Percentiles rank a stretch among this genome's conserved stretches.
phyloP scores from a whole-genome alignment of 1,284 basidiomycete species.

The Cryptococcus wingfieldii region DNA sequence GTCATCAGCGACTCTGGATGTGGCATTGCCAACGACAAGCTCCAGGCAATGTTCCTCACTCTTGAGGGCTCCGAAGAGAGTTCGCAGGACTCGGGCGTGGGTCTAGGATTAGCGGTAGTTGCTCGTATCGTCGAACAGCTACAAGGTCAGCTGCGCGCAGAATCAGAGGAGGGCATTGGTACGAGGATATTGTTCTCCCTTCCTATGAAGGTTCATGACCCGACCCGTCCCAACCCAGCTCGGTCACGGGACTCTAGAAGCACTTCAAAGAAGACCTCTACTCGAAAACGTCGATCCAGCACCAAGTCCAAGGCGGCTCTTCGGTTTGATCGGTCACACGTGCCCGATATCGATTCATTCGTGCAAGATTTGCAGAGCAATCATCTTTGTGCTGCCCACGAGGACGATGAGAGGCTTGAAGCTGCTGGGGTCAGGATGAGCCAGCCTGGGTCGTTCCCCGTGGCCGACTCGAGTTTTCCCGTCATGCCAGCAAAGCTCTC shows the following conservation, averaged over 20 bases:
- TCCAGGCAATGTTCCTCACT: slow-evolving; percentile 78
- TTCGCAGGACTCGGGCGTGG: slow-evolving; percentile 46
- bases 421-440: slow-evolving; percentile 39
- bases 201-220: slow-evolving; percentile 26
- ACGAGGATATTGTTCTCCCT: slow-evolving; percentile 58
- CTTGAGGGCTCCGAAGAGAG: slow-evolving; percentile 75
- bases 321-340: slow-evolving; percentile 13
- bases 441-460: slow-evolving; percentile 40
- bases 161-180: slow-evolving; percentile 66
- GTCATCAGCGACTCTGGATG: slow-evolving; percentile 71
- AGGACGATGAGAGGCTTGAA: slow-evolving; percentile 44
- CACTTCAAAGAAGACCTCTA: background rate
- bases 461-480: slow-evolving; percentile 47
- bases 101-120: slow-evolving; percentile 73
- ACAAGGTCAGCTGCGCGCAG: slow-evolving; percentile 72
- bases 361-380: slow-evolving; percentile 58
- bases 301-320: slow-evolving; percentile 15
- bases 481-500: slow-evolving; percentile 45
- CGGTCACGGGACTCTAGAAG: background rate
- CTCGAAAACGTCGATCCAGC: slow-evolving; percentile 9
- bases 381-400: slow-evolving; percentile 37
- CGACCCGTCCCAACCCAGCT: background rate
- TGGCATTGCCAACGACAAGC: slow-evolving; percentile 67
- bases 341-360: slow-evolving; percentile 58
- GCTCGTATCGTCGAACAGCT: slow-evolving; percentile 78